A percentile compares a stretch with the other conserved stretches of the same genome.
Evolutionary conservation across 345 rosid genomes (phyloP).

Genomic region (Nasturtium officinale): DNA sequence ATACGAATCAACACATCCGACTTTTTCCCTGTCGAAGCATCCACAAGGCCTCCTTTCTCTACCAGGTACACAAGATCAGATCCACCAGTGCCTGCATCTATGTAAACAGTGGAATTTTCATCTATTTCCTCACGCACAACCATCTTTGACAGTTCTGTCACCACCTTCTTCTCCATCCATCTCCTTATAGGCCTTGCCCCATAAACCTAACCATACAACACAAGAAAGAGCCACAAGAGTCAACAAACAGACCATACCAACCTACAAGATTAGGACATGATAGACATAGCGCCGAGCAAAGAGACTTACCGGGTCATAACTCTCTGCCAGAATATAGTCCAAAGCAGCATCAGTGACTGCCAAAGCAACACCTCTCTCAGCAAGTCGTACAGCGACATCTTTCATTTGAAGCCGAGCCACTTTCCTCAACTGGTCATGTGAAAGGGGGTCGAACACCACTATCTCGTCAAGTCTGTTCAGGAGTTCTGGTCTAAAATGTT

Average conservation of each 20-base stretch:
- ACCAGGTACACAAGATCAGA: conserved; percentile 53
- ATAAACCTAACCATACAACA: conserved; percentile 55
- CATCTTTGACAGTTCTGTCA: conserved; percentile 84
- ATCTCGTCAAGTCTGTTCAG: conserved; percentile 86
- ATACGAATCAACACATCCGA: conserved; percentile 69
- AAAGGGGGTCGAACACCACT: conserved; percentile 88
- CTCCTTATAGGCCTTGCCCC: conserved; percentile 93
- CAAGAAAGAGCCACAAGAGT: not conserved
- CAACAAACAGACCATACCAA: not conserved
- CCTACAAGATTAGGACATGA: not conserved
- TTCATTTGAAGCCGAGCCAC: conserved; percentile 84
- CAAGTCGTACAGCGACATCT: conserved; percentile 78
- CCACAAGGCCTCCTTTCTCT: conserved; percentile 79
- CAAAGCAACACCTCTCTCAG: conserved; percentile 83
- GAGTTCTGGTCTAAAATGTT: conserved; percentile 84
- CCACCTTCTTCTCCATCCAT: conserved; percentile 94
- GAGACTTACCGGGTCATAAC: conserved; percentile 83
- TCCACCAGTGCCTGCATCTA: conserved; percentile 58
- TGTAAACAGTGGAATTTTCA: conserved; percentile 80
- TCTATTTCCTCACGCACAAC: conserved; percentile 81
- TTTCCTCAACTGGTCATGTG: conserved; percentile 83
- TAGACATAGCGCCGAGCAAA: not conserved
- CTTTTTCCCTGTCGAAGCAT: conserved; percentile 73
- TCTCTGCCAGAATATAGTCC: conserved; percentile 67
- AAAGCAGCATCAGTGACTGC: conserved; percentile 84